Evolutionary conservation across 768 basidiomycete species (phyloP).

Genomic region (Gelatoporia subvermispora): DNA sequence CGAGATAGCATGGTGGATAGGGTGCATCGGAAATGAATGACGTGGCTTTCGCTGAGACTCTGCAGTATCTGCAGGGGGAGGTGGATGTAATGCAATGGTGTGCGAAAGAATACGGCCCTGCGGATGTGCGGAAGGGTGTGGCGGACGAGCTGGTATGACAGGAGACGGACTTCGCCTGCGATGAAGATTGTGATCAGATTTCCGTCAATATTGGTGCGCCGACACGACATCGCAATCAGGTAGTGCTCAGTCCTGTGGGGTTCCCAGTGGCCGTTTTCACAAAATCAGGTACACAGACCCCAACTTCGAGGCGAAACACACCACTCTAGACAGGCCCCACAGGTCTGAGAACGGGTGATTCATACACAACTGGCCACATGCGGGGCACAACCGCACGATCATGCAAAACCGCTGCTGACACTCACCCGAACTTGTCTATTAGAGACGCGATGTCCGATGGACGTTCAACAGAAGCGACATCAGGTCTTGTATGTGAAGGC

Average conservation of each 20-base stretch:
- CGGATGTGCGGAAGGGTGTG: neutral
- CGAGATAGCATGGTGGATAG: neutral
- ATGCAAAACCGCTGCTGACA: too few species aligned
- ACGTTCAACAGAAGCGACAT: neutral
- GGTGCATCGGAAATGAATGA: neutral
- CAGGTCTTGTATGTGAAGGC: conserved; percentile 5
- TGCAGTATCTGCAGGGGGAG: neutral
- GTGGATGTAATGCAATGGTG: neutral
- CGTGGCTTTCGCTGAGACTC: neutral
- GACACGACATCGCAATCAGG: too few species aligned
- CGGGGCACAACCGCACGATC: too few species aligned
- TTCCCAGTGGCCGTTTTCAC: too few species aligned
- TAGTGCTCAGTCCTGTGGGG: too few species aligned
- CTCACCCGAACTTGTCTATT: conserved; percentile 46
- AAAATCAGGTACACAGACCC: too few species aligned
- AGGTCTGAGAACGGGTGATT: too few species aligned
- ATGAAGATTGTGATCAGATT: neutral
- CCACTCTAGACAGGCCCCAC: too few species aligned
- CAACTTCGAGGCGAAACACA: too few species aligned
- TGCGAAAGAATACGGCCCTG: too few species aligned
- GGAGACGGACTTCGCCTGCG: neutral
- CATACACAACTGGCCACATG: too few species aligned
- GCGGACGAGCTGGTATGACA: neutral
- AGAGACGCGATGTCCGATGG: conserved; percentile 34
- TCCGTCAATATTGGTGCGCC: too few species aligned